Base-by-base conservation (phyloP, 305 asterid genomes). In the Fraxinus dipetala region DNA sequence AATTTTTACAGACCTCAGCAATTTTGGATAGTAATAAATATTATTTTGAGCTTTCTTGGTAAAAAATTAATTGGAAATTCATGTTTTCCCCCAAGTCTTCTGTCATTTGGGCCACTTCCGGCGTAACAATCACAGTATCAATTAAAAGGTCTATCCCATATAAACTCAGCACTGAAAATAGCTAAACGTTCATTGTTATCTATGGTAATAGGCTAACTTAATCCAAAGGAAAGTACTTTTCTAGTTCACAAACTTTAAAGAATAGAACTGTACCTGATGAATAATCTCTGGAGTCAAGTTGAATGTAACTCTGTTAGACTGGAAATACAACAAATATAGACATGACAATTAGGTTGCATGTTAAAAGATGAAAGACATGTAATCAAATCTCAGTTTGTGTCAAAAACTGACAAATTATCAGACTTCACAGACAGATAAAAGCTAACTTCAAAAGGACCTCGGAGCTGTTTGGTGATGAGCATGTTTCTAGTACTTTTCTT, bases 221-320 rank as follows among this genome's bases (percentile, higher is more conserved):
- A 81, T 65, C 74, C 51, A 38, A 22, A 65, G 78, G 72, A 28
- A 83, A 81, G 35, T 69, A 24, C 32, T 77, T 82, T 20, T 70
- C 43, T 34, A 72, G 72, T 79, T 80, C 40, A 24, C 40, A 77
- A 18, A 79, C 32, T 75, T 73, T 6, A 74, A 81, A 81, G 85
- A 79, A 82, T 79, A 81, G 31, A 81, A 82, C 75, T 28, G 65
- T 84, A 94, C 98, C 98, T 96, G 99, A 84, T 93, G 99, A 87
- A 96, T 96, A 87, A 94, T 92, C 90, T 94, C 99, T 40, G 97
- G 96, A 38, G 99, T 96, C 93, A 94, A 89, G 91, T 94, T 96
- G 86, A 96, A 94, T 6, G 99, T 96, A 80, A 94, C 97, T 86
- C 92, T 90, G 92, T 94, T 94, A 35, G 98, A 88, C 98, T 96